Conservation (phyloP, 768 basidiomycete species). For the Macrocybe gigantea region DNA sequence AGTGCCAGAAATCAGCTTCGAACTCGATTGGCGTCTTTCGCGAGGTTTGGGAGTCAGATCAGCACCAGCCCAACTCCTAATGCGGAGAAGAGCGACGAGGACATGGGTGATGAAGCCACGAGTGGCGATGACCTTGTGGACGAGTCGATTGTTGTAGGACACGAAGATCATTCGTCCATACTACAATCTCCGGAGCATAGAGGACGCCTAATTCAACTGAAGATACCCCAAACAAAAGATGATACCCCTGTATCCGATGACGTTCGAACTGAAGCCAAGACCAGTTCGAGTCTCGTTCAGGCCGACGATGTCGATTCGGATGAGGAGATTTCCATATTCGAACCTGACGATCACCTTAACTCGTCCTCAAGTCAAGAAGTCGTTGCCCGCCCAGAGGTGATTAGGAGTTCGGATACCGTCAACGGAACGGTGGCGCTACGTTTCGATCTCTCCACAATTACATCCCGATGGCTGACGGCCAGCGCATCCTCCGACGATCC, state of each 20-base stretch:
- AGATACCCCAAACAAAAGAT: slow-evolving; percentile 13
- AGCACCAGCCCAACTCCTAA: background rate
- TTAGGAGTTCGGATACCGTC: slow-evolving; percentile 21
- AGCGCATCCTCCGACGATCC: background rate
- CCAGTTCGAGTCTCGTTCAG: background rate
- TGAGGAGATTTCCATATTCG: slow-evolving; percentile 9
- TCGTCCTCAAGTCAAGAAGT: slow-evolving; percentile 10
- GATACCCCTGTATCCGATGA: slow-evolving; percentile 3
- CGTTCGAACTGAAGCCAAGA: slow-evolving; percentile 10
- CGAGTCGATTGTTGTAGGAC: too few relatives aligned
- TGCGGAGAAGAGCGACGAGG: slow-evolving; percentile 13
- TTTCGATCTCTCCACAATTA: slow-evolving; percentile 28
- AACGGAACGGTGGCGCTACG: slow-evolving; percentile 20
- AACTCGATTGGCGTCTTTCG: slow-evolving; percentile 45
- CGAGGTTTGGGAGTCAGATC: slow-evolving; percentile 39
- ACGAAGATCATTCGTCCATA: too few relatives aligned
- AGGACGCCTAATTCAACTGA: slow-evolving; percentile 8
- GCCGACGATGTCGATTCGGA: slow-evolving; percentile 17
- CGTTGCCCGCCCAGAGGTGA: slow-evolving; percentile 33
- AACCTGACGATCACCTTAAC: slow-evolving; percentile 10
- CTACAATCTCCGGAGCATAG: too few relatives aligned
- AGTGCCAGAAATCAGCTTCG: slow-evolving; percentile 30
- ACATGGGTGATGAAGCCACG: slow-evolving; percentile 16
- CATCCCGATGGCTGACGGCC: slow-evolving; percentile 14
- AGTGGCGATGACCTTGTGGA: too few relatives aligned